Evolutionary conservation across 345 rosid genomes (phyloP).

Genomic region (Eucalyptus decipiens): DNA sequence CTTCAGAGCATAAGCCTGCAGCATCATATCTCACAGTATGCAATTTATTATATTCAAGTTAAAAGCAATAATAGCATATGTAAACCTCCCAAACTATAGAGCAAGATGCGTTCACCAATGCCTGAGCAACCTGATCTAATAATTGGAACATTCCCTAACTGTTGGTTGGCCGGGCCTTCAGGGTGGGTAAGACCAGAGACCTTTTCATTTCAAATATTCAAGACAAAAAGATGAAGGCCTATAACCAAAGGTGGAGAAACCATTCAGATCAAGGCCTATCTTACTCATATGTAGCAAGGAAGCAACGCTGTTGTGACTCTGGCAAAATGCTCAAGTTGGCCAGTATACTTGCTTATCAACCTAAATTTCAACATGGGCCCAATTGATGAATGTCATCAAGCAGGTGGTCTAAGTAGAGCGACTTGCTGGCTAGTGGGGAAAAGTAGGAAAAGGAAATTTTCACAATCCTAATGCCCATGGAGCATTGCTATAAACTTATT

Average conservation of each 20-base stretch:
- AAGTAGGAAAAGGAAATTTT: not conserved
- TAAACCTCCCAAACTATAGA: not conserved
- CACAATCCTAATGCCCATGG: not conserved
- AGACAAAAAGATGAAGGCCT: not conserved
- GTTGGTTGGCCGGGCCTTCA: not conserved
- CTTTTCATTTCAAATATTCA: not conserved
- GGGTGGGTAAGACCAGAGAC: not conserved
- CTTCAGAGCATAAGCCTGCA: constrained; percentile 40
- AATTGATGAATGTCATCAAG: not conserved
- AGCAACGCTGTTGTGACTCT: not conserved
- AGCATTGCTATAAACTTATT: not conserved
- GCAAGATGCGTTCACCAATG: not conserved
- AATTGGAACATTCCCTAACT: not conserved
- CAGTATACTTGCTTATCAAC: not conserved
- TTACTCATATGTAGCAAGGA: not conserved
- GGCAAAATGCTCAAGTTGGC: not conserved
- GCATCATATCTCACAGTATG: not conserved
- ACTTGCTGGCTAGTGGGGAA: not conserved
- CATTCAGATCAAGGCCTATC: not conserved
- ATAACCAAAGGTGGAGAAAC: not conserved
- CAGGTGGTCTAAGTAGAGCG: not conserved
- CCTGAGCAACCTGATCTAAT: not conserved
- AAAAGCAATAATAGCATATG: not conserved
- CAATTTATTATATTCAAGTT: not conserved
- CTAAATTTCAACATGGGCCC: not conserved